Percentiles rank a stretch among this genome's conserved stretches.
These are phyloP conservation scores for Aspergillus phoenicis DNA, from an alignment of 2,329 filamentous ascomycete species.

Conservation along the genomic window DNA sequence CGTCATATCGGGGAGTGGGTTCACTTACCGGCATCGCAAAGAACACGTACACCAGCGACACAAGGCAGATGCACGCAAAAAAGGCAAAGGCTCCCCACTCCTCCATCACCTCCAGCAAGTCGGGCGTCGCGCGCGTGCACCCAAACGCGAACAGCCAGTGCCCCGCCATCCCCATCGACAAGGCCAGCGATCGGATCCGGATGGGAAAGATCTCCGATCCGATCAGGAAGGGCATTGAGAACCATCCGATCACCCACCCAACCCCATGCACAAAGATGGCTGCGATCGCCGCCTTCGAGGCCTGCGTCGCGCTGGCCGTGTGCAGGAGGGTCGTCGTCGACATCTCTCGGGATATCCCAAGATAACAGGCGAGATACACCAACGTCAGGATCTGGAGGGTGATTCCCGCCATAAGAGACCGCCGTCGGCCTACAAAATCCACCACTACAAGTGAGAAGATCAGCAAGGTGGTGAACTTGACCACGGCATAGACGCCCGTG, in stretches of 20 bases:
- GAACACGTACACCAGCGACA: constrained; percentile 25
- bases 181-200: constrained; percentile 45
- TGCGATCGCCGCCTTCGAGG: constrained; percentile 46
- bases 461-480: constrained; percentile 48
- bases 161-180: constrained; percentile 5
- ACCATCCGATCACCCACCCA: constrained; percentile 46
- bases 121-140: constrained; percentile 26
- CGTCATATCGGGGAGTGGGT: too few relatives aligned
- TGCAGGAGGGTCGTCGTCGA: constrained; percentile 22
- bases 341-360: constrained; percentile 35
- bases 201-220: constrained; percentile 52
- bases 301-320: constrained; percentile 25
- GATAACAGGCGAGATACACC: constrained; percentile 46
- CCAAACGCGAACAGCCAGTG: constrained; percentile 51
- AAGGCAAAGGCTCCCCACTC: constrained; percentile 29
- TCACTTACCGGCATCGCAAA: constrained; percentile 25
- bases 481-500: constrained; percentile 47
- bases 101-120: constrained; percentile 24
- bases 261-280: constrained; percentile 52
- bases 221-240: constrained; percentile 50
- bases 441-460: constrained; percentile 50
- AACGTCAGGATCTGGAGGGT: constrained; percentile 46
- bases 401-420: constrained; percentile 41
- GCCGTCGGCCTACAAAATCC: constrained; percentile 47
- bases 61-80: constrained; percentile 23